A percentile compares a stretch with the other conserved stretches of the same genome.
Evolutionary conservation across 768 basidiomycete species (phyloP).

Genomic region (Suillus ampliporus): DNA sequence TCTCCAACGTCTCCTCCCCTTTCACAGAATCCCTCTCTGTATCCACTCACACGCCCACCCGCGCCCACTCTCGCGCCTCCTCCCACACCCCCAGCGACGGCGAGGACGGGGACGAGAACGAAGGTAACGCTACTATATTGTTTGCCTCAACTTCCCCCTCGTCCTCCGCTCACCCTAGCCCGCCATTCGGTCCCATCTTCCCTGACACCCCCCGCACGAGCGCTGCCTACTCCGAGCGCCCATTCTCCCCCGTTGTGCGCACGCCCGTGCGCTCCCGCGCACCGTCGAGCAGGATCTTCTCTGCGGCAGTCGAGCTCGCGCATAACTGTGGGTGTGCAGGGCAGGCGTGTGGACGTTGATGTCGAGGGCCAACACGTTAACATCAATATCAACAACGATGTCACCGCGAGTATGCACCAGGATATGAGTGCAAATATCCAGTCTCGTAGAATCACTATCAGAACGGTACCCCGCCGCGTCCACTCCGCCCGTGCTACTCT

Average conservation of each 20-base stretch:
- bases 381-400: neutral
- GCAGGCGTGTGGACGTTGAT: neutral
- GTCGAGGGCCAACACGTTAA: neutral
- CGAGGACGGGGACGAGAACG: slow-evolving; percentile 17
- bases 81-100: slow-evolving; percentile 14
- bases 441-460: slow-evolving; percentile 32
- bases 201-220: slow-evolving; percentile 35
- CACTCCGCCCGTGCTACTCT: slow-evolving; percentile 34
- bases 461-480: slow-evolving; percentile 37
- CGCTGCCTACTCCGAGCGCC: slow-evolving; percentile 31
- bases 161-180: slow-evolving; percentile 1
- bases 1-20: slow-evolving; percentile 46
- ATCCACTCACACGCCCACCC: slow-evolving; percentile 15
- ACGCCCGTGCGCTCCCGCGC: neutral
- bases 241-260: slow-evolving; percentile 34
- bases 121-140: neutral
- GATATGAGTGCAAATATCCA: slow-evolving; percentile 5
- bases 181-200: slow-evolving; percentile 35
- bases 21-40: slow-evolving; percentile 4
- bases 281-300: neutral
- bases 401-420: neutral
- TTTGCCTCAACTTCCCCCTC: slow-evolving; percentile 11
- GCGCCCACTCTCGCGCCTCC: slow-evolving; percentile 16
- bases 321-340: neutral
- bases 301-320: neutral